Evolutionary conservation across 2,329 filamentous ascomycete species (phyloP).

Genomic region (Fusarium lyarnte): DNA sequence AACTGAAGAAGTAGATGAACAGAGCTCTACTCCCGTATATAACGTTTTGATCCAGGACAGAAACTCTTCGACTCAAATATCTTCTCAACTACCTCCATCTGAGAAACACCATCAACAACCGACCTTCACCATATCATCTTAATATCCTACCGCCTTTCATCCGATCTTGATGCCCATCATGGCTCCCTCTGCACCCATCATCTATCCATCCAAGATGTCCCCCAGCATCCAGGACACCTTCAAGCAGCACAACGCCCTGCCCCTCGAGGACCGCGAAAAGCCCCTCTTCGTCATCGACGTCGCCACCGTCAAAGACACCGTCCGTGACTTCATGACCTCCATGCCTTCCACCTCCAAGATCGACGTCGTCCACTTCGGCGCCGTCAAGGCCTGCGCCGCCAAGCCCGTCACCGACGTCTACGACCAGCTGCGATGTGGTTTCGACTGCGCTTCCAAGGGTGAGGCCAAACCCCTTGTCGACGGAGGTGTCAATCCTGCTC

Average conservation of each 20-base stretch:
- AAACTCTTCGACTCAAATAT: not conserved
- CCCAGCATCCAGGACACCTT: not conserved
- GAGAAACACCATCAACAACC: not conserved
- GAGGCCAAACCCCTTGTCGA: not conserved
- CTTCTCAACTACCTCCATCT: not conserved
- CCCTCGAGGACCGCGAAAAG: not conserved
- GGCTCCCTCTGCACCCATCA: not conserved
- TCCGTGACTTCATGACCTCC: not conserved
- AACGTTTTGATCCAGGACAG: not conserved
- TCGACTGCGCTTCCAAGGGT: not conserved
- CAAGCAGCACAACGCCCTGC: not conserved
- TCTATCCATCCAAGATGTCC: not conserved
- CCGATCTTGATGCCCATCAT: accelerated
- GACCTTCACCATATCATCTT: too few species aligned
- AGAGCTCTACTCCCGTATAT: not conserved
- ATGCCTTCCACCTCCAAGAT: not conserved
- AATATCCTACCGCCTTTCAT: not conserved
- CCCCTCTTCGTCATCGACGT: not conserved
- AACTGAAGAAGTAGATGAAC: accelerated
- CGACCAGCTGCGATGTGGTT: not conserved
- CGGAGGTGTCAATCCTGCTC: not conserved
- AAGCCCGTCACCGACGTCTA: not conserved
- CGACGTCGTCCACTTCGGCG: not conserved
- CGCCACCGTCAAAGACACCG: not conserved
- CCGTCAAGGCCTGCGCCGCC: not conserved